Base-by-base conservation (phyloP, 257 asterid species). In the Petunia secreta region DNA sequence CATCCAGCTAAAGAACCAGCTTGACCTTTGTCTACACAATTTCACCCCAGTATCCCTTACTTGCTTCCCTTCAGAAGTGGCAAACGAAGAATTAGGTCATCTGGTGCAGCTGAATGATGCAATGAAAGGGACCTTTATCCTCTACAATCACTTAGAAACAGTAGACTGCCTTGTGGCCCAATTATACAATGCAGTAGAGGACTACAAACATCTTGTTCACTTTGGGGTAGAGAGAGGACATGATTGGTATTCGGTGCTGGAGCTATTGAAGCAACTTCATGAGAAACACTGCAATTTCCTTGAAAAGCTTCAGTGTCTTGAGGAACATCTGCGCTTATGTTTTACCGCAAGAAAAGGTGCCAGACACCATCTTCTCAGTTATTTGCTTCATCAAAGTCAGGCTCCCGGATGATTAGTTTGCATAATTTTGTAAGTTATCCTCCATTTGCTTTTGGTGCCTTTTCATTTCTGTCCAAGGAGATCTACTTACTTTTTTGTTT, bases 301-400 rank as follows among this genome's bases (percentile, higher is more conserved):
- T 25, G 89, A 89, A 65, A 94, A 93, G 84, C 88, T 95, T 34
- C 78, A 48, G 75, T 97, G 91, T 84, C 97, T 95, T 41, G 95
- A 93, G 82, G 98, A 95, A 83, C 99, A 95, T 86, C 75, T 95
- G 78, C 89, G 93, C 84, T 85, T 95, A 57, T 91, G 97, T 82
- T 90, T 92, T 82, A 85, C 90, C 63, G 95, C 97, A 4, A 92
- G 92, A 60, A 95, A 93, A 79, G 88, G 93, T 39, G 93, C 97
- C 2, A 85, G 99, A 43, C 62, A 89, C 2, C 90, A 86, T 79
- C 96, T 95, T 50, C 92, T 93, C 53, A 4, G 6, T 5, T 79
- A 63, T 79, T 53, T 79, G 37, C 81, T 36, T 50, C 64, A 48
- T 36, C 81, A 63, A 57, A 60, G 59, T 55, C 55, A 43, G 16